Evolutionary conservation across 1,284 basidiomycete genomes (phyloP).

Genomic region (Ustilago crameri): DNA sequence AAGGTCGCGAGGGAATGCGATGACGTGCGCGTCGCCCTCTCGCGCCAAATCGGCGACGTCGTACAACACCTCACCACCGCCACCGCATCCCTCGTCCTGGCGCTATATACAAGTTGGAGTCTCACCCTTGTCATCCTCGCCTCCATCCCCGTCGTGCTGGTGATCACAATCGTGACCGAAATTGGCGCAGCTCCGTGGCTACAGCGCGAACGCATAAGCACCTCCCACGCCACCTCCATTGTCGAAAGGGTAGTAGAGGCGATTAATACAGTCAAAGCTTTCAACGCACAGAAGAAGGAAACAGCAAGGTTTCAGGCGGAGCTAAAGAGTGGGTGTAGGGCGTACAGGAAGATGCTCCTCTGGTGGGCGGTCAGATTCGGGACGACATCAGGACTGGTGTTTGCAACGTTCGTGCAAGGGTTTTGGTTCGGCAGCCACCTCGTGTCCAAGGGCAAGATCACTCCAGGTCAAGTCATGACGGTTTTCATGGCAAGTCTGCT

Average conservation of each 20-base stretch:
- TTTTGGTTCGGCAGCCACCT: constrained; percentile 95
- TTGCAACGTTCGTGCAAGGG: constrained; percentile 93
- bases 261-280: constrained; percentile 93
- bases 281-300: constrained; percentile 83
- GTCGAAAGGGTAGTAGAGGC: constrained; percentile 81
- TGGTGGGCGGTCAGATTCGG: constrained; percentile 82
- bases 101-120: constrained; percentile 81
- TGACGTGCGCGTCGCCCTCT: constrained; percentile 85
- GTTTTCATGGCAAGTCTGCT: constrained; percentile 97
- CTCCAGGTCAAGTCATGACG: constrained; percentile 84
- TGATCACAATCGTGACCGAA: constrained; percentile 79
- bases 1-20: constrained; percentile 95
- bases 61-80: constrained; percentile 84
- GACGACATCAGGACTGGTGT: constrained; percentile 76
- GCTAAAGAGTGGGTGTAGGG: constrained; percentile 72
- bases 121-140: constrained; percentile 92
- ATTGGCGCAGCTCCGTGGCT: constrained; percentile 73
- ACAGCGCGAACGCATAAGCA: constrained; percentile 76
- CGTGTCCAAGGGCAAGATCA: constrained; percentile 78
- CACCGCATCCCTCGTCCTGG: constrained; percentile 81
- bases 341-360: constrained; percentile 72
- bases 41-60: constrained; percentile 79
- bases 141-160: constrained; percentile 83
- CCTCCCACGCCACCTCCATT: constrained; percentile 79
- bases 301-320: constrained; percentile 71